These are phyloP conservation scores for Moricandia moricandioides DNA, from an alignment of 345 rosid species.

Conservation along the genomic window DNA sequence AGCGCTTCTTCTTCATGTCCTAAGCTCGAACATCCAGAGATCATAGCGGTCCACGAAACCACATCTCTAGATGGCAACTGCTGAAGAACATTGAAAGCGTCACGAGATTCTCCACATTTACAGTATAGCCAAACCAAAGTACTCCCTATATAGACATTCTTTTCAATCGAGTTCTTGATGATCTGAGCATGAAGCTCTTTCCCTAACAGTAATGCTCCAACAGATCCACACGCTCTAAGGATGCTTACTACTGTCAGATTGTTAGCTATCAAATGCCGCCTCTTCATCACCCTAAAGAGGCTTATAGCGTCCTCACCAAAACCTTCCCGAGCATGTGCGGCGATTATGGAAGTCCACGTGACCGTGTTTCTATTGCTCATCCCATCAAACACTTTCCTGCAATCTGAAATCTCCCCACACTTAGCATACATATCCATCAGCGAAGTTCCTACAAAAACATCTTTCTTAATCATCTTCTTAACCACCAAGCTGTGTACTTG, in stretches of 20 bases:
- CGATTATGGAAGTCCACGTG: slow-evolving; percentile 84
- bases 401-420: slow-evolving; percentile 67
- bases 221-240: slow-evolving; percentile 79
- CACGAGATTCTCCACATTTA: slow-evolving; percentile 61
- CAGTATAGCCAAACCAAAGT: slow-evolving; percentile 84
- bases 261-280: slow-evolving; percentile 55
- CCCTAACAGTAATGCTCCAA: slow-evolving; percentile 55
- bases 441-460: slow-evolving; percentile 62
- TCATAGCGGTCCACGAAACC: slow-evolving; percentile 92
- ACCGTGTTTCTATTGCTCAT: slow-evolving; percentile 76
- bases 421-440: slow-evolving; percentile 86
- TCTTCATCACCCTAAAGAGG: slow-evolving; percentile 74
- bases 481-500: slow-evolving; percentile 65
- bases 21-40: slow-evolving; percentile 66
- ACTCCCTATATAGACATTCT: slow-evolving; percentile 60
- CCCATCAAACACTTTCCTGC: slow-evolving; percentile 57
- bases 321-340: slow-evolving; percentile 76
- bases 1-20: slow-evolving; percentile 77
- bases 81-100: slow-evolving; percentile 62
- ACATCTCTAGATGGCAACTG: slow-evolving; percentile 74
- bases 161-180: slow-evolving; percentile 49
- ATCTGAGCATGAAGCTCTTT: slow-evolving; percentile 77
- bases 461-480: slow-evolving; percentile 55
- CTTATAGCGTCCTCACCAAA: slow-evolving; percentile 67
- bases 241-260: slow-evolving; percentile 70